These are phyloP conservation scores for Calonectria henricotiae DNA, from an alignment of 2,329 filamentous ascomycete genomes.

Conservation along the genomic window DNA sequence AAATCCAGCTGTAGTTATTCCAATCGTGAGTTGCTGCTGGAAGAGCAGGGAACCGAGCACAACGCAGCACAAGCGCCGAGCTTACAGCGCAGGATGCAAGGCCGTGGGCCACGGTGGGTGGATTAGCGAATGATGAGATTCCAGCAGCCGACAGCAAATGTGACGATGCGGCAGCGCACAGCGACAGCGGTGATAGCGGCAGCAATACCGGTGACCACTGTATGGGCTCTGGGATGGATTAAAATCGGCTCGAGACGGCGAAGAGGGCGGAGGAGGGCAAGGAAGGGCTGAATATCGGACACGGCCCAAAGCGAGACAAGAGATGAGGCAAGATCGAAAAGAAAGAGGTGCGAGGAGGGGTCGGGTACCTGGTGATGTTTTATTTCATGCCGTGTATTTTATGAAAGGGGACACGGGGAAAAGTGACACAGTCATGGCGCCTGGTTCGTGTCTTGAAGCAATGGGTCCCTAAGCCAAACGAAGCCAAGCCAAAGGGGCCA, in stretches of 20 bases:
- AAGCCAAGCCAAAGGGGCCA: constrained; percentile 52
- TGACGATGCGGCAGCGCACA: constrained; percentile 48
- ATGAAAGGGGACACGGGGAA: constrained; percentile 55
- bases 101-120: constrained; percentile 50
- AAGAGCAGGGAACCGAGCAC: constrained; percentile 39
- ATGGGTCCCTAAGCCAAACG: constrained; percentile 50
- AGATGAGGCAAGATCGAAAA: constrained; percentile 38
- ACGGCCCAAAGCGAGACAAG: constrained; percentile 35
- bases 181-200: constrained; percentile 43
- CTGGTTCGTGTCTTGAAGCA: constrained; percentile 55
- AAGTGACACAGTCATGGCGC: constrained; percentile 54
- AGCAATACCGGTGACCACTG: constrained; percentile 20
- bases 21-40: constrained; percentile 37
- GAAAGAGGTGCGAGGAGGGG: constrained; percentile 48
- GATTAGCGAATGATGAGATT: constrained; percentile 53
- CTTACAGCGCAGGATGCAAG: constrained; percentile 51
- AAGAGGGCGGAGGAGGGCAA: constrained; percentile 15
- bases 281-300: constrained; percentile 29
- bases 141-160: constrained; percentile 52
- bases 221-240: constrained; percentile 16
- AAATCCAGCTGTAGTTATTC: constrained; percentile 35
- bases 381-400: constrained; percentile 55
- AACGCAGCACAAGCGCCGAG: constrained; percentile 49
- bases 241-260: constrained; percentile 17
- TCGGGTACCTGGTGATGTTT: constrained; percentile 53